Evolutionary conservation across 768 basidiomycete genomes (phyloP), one percentile per base, ranked within the genome.

Genomic region (Rhizopogon roseolus): DNA sequence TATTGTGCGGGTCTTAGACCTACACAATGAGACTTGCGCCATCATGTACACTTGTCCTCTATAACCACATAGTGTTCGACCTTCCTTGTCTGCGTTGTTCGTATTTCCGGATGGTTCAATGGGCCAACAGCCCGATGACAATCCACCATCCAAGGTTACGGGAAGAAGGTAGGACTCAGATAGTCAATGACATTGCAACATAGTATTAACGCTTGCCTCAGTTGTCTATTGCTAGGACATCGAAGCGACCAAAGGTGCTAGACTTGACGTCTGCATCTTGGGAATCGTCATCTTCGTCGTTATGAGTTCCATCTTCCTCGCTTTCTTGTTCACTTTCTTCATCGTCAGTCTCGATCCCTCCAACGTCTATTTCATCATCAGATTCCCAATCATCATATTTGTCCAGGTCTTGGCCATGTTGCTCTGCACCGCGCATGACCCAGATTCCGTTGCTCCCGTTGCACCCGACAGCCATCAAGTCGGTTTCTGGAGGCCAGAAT

Each of bases 401-500:
- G 17, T 64, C 62, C 9, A 46, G 36, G 2, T 60, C 62, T 51
- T 68, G 71, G 1, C 54, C 61, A 38, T 61, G 59, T n/a, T 55
- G 54, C 14, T 39, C 55, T 8, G 54, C 40, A 16, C 59, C 61
- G 32, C 71, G 67, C 45, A 73, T 73, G 49, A 87, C 75, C 85
- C 85, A 86, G 55, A 88, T 79, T 1, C 88, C 85, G 39, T 66
- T 60, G 9, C 67, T 74, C 28, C 65, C 62, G 7, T 63, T 64
- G n/a, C 55, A 62, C 44, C 67, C 54, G 10, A 55, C 54, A 8
- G 71, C 53, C 41, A 55, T 49, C 38, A 65, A 49, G 13, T 67
- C 62, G 4, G 65, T 64, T 1, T 65, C 78, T 11, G 87, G 85
- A 7, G 93, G 92, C 83, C 86, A 88, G 69, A 94, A 95, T 29